Evolutionary conservation across 129 eudicot genomes (phyloP), one percentile per base, ranked within the genome.

Genomic region (Logfia minima): DNA sequence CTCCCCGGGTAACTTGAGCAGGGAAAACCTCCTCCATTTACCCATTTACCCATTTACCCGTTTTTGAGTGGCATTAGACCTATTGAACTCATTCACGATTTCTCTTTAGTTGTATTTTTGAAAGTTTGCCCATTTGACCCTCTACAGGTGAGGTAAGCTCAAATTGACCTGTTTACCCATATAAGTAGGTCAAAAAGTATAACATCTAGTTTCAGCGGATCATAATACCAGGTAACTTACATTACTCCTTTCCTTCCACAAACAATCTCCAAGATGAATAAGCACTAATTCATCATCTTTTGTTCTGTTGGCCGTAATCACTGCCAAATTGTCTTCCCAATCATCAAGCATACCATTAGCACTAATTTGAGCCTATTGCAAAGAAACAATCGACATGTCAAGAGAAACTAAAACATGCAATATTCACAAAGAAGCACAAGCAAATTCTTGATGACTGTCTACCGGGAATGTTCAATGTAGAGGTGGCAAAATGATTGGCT

Each of bases 261-360:
- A 70, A 76, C 85, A 82, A 76, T 82, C 85, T 26, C 85, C 85
- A 76, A 82, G 85, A 76, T 82, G 85, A 74, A 79, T 68, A 66
- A 82, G 72, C 83, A 84, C 77, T 56, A 83, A 67, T 18, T 78
- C 83, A 8, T 83, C 85, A 63, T 82, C 85, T 76, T 82, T 76
- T 23, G 85, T 82, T 82, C 85, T 82, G 78, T 82, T 82, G 28
- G 85, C 85, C 26, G 78, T 82, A 62, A 82, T 76, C 69, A 82
- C 81, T 32, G 81, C 85, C 85, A 82, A 53, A 76, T 82, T 82
- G 6, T 77, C 81, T 61, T 82, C 85, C 85, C 85, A 82, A 61
- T 82, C 81, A 52, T 82, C 93, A 83, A 94, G 88, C 97, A 94
- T 89, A 29, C 88, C 52, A 74, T 81, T 90, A 75, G 70, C 83